Evolutionary conservation across 2,329 filamentous ascomycete genomes (phyloP), one percentile per base, ranked within the genome.

Genomic region (Coleophoma eucalyptorum): DNA sequence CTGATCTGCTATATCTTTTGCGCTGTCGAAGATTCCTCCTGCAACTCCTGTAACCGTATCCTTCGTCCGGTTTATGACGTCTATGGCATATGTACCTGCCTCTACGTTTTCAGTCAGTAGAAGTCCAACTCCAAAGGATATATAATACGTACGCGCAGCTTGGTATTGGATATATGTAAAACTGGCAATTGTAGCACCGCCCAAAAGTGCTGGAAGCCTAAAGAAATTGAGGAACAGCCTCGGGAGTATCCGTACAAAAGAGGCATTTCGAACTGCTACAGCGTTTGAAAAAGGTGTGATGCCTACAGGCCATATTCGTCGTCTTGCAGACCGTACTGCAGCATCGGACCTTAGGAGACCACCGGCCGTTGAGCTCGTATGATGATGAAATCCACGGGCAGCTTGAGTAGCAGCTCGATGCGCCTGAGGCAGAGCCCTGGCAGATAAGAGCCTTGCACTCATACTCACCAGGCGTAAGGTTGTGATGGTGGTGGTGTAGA

Each of bases 141-240:
- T 38, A 16, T n/a, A 41, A 43, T 33, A 54, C 88, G 56, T 79
- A 92, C 89, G 89, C 50, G 86, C 84, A 56, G 94, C 93, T 71
- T 99, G 94, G 67, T 99, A 97, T 67, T 99, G 94, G 45, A 99
- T 74, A 79, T 96, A 99, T 21, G 91, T 91, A 52, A 95, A 73
- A 3, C 89, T 89, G 13, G 90, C 92, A 58, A 99, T 81, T 64
- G 91, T 89, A 43, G 92, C 81, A 40, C 90, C 91, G 40, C 93
- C 94, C 63, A 96, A 92, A 73, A 97, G 87, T 51, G 94, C 94
- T 18, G 94, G 94, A 49, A 96, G 77, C 50, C 91, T 84, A 34
- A 86, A 80, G 60, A 99, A 87, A 74, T 97, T 99, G 65, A 94
- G 72, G n/a, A 94, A 84, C 46, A 99, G 78, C 67, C 90, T 93